A percentile compares a stretch with the other conserved stretches of the same genome.
phyloP scores from a whole-genome alignment of 495 filamentous ascomycete species.

The Penicillium fimorum region DNA sequence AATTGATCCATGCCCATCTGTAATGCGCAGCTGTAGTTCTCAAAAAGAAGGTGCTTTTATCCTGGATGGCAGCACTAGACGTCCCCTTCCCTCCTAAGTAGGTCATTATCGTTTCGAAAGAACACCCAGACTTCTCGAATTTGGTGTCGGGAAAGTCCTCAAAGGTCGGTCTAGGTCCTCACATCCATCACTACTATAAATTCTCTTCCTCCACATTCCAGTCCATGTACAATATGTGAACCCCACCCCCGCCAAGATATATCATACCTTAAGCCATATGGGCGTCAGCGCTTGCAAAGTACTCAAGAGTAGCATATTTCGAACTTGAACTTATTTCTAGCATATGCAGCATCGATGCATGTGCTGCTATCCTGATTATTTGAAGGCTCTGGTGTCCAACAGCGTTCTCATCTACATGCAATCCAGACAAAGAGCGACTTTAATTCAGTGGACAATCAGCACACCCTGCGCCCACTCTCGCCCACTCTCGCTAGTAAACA shows the following conservation, averaged over 20 bases:
- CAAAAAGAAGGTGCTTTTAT: neutral
- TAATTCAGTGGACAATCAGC: neutral
- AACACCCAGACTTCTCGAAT: neutral
- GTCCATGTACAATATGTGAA: neutral
- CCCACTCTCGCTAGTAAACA: neutral
- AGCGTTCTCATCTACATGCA: neutral
- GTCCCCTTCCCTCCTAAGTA: neutral
- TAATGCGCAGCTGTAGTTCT: neutral
- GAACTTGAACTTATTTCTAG: neutral
- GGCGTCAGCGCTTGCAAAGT: neutral
- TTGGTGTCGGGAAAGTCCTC: neutral
- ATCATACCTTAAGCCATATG: neutral
- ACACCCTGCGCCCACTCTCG: neutral
- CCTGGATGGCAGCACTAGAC: neutral
- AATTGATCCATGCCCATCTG: neutral
- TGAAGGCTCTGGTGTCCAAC: neutral
- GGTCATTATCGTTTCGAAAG: neutral
- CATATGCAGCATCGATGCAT: neutral
- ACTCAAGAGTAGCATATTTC: neutral
- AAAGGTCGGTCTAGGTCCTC: constrained; percentile 2
- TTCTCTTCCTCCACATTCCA: neutral
- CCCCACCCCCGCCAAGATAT: constrained; percentile 10
- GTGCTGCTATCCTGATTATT: neutral
- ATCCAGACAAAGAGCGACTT: neutral
- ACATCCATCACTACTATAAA: neutral